phyloP scores from a whole-genome alignment of 2,329 filamentous ascomycete species.

The Fusarium abutilonis region DNA sequence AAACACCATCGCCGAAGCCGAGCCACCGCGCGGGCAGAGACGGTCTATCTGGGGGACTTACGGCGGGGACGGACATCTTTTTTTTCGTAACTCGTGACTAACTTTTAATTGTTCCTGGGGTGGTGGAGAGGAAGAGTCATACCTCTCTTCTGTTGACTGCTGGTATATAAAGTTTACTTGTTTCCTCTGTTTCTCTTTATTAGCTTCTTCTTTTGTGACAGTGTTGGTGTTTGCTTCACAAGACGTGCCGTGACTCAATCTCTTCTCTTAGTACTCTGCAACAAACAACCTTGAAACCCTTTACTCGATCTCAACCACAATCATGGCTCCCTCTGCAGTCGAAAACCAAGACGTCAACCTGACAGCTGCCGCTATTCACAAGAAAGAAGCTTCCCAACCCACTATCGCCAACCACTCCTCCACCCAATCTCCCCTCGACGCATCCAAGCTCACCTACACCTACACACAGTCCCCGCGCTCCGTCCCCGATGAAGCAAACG shows the following conservation, averaged over 20 bases:
- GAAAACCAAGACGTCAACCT: slow-evolving; percentile 61
- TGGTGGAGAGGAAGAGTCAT: slow-evolving; percentile 22
- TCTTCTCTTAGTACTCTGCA: slow-evolving; percentile 2
- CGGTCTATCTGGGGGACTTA: slow-evolving; percentile 37
- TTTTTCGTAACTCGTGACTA: slow-evolving; percentile 19
- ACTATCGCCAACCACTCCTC: slow-evolving; percentile 52
- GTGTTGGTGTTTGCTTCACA: background rate
- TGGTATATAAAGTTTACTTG: slow-evolving; percentile 19
- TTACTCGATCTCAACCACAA: slow-evolving; percentile 38
- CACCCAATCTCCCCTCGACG: slow-evolving; percentile 68
- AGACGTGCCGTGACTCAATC: slow-evolving; percentile 5
- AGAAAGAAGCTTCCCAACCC: slow-evolving; percentile 56
- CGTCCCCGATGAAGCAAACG: slow-evolving; percentile 62
- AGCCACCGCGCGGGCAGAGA: slow-evolving; percentile 43
- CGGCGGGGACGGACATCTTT: slow-evolving; percentile 29
- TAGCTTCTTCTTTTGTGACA: background rate
- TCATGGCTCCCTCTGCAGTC: slow-evolving; percentile 59
- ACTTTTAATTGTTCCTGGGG: background rate
- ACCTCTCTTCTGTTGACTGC: background rate
- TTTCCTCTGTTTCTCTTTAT: background rate
- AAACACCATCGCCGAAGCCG: slow-evolving; percentile 36
- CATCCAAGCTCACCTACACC: slow-evolving; percentile 68
- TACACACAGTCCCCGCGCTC: slow-evolving; percentile 60
- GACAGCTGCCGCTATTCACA: slow-evolving; percentile 61
- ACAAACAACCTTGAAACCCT: too few species aligned